These are phyloP conservation scores for Phtheirospermum japonicum DNA, from an alignment of 257 asterid species.

Conservation along the genomic window DNA sequence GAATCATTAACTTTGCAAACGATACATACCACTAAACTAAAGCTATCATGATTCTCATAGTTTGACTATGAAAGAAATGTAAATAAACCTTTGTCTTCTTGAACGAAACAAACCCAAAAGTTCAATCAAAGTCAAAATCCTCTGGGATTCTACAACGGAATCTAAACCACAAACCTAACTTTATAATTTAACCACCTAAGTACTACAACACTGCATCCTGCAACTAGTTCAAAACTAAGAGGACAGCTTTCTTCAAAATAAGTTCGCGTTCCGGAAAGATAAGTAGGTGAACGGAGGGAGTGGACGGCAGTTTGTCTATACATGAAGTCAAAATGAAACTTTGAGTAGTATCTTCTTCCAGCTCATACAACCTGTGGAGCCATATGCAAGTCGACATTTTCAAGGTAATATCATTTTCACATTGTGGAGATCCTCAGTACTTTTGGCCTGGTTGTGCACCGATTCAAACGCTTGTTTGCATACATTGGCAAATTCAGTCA, in stretches of 20 bases:
- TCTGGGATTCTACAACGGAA: conserved; percentile 29
- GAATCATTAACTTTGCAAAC: too few species aligned
- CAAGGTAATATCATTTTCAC: conserved; percentile 70
- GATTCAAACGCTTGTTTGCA: conserved; percentile 79
- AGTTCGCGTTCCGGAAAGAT: too few species aligned
- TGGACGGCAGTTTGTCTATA: conserved; percentile 18
- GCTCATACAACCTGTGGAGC: not conserved
- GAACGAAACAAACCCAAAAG: conserved; percentile 16
- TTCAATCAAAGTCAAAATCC: conserved; percentile 9
- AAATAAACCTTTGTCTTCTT: not conserved
- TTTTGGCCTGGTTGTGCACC: conserved; percentile 69
- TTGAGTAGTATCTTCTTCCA: conserved; percentile 5
- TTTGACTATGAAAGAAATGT: conserved; percentile 23
- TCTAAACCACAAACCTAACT: conserved; percentile 21
- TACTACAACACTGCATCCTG: conserved; percentile 14
- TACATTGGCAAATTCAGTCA: conserved; percentile 84
- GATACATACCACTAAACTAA: too few species aligned
- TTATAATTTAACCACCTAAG: conserved; percentile 10
- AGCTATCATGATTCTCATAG: too few species aligned
- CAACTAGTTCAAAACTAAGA: not conserved
- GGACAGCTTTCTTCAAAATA: too few species aligned
- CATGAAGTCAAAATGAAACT: conserved; percentile 18
- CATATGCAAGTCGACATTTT: not conserved
- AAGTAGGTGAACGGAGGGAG: not conserved
- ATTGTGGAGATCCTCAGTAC: conserved; percentile 44